phyloP scores from a whole-genome alignment of 345 rosid species.

The Odontarrhena argentea region DNA sequence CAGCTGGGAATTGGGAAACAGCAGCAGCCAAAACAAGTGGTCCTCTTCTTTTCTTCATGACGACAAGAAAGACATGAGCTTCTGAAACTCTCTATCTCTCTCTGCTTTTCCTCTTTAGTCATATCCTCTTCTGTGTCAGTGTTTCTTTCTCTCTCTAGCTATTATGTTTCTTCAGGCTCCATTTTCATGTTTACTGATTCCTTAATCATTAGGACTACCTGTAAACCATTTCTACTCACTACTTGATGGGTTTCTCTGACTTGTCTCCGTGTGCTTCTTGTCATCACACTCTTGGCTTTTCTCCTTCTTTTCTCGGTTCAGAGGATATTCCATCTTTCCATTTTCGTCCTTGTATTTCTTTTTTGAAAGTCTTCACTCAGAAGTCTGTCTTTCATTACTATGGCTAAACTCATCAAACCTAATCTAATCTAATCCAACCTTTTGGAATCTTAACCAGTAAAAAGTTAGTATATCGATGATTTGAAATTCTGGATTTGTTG shows the following conservation, averaged over 20 bases:
- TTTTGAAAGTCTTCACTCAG: not conserved
- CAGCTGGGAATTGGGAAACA: slow-evolving; percentile 26
- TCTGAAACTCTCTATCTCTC: slow-evolving; percentile 16
- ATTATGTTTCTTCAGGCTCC: slow-evolving; percentile 28
- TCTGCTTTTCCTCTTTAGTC: slow-evolving; percentile 34
- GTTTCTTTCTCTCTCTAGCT: slow-evolving; percentile 31
- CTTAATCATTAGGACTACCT: slow-evolving; percentile 22
- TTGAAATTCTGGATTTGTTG: too few relatives aligned
- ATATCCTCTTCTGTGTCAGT: slow-evolving; percentile 32
- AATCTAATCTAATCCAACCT: not conserved
- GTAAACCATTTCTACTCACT: slow-evolving; percentile 32
- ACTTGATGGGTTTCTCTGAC: slow-evolving; percentile 35
- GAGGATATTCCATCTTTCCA: not conserved
- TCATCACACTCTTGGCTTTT: slow-evolving; percentile 28
- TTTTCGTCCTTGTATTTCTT: not conserved
- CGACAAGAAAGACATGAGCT: slow-evolving; percentile 12
- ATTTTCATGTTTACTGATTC: slow-evolving; percentile 31
- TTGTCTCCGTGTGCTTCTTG: slow-evolving; percentile 34
- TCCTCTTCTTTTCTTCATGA: slow-evolving; percentile 22
- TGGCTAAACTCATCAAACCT: not conserved
- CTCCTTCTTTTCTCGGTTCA: not conserved
- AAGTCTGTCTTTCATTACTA: not conserved
- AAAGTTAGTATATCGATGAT: too few relatives aligned
- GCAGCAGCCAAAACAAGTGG: slow-evolving; percentile 31
- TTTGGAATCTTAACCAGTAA: not conserved